Percentiles rank a stretch among this genome's conserved stretches.
These are phyloP conservation scores for Trichoderma lentiforme DNA, from an alignment of 2,329 filamentous ascomycete genomes.

Conservation along the genomic window DNA sequence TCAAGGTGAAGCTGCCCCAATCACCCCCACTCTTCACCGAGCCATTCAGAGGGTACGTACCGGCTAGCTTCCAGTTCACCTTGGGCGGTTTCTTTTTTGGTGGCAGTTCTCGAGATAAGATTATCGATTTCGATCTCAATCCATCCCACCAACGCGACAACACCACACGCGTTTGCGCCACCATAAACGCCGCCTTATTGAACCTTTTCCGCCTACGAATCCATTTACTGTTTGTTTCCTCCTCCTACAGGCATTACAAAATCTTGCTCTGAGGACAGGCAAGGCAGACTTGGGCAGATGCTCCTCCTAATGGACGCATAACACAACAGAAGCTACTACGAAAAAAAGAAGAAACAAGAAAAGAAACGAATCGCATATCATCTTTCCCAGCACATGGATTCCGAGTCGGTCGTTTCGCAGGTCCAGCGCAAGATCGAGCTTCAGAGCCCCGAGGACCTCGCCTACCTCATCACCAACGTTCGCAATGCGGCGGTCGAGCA, in stretches of 20 bases:
- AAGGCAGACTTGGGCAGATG: not conserved
- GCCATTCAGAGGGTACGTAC: not conserved
- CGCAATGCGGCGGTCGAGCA: conserved; percentile 64
- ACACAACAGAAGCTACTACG: not conserved
- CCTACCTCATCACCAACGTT: conserved; percentile 67
- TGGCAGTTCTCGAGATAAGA: not conserved
- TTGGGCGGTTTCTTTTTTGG: not conserved
- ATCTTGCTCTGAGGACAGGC: not conserved
- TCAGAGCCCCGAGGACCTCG: conserved; percentile 69
- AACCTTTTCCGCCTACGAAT: not conserved
- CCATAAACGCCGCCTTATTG: not conserved
- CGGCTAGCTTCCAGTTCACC: not conserved
- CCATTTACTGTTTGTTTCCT: not conserved
- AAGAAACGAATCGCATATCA: not conserved
- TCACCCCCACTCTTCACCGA: not conserved
- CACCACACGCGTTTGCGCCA: conserved; percentile 4
- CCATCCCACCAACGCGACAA: conserved; percentile 15
- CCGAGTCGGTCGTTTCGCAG: conserved; percentile 34
- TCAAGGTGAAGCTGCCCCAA: not conserved
- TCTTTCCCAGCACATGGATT: conserved; percentile 30
- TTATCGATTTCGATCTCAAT: not conserved
- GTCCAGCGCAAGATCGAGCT: conserved; percentile 74
- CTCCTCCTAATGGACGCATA: not conserved
- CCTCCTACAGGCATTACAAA: not conserved
- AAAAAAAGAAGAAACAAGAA: not conserved